Conservation (phyloP, 1,139 yeast genomes). For the Yamadazyma dendronema region DNA sequence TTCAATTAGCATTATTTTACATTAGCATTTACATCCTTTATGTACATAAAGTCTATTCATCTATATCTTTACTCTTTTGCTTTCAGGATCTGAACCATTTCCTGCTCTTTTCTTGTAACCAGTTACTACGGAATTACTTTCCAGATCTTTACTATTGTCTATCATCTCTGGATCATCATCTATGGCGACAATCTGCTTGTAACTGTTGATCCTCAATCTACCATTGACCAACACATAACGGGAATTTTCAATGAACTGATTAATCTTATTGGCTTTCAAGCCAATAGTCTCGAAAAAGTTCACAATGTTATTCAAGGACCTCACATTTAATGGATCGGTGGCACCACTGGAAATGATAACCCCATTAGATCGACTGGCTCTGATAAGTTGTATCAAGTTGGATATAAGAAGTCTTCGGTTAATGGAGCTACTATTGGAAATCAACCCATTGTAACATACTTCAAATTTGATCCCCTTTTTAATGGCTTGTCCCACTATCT, state of each 20-base stretch:
- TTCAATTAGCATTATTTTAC: conserved; percentile 18
- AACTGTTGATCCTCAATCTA: conserved; percentile 64
- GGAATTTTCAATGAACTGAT: conserved; percentile 60
- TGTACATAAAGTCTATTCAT: too few relatives aligned
- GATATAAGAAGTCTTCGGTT: conserved; percentile 61
- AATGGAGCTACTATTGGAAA: conserved; percentile 27
- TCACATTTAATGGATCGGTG: conserved; percentile 49
- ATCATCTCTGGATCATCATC: conserved; percentile 30
- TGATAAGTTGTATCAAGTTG: conserved; percentile 70
- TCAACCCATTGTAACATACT: conserved; percentile 61
- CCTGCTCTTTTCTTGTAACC: conserved; percentile 10
- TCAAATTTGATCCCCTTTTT: conserved; percentile 84
- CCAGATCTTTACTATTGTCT: conserved; percentile 17
- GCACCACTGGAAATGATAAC: conserved; percentile 80
- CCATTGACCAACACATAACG: conserved; percentile 69
- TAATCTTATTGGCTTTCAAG: conserved; percentile 58
- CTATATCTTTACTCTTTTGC: conserved; percentile 5
- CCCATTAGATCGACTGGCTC: conserved; percentile 83
- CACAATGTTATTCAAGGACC: conserved; percentile 68
- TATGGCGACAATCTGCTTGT: conserved; percentile 61
- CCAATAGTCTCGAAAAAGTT: conserved; percentile 72
- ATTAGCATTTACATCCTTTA: background rate
- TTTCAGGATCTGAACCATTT: background rate
- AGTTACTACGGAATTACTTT: conserved; percentile 16
- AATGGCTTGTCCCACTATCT: conserved; percentile 78